Evolutionary conservation across 208 protist species (phyloP), one percentile per base, ranked within the genome.

Genomic region (Blastocrithidia nonstop): DNA sequence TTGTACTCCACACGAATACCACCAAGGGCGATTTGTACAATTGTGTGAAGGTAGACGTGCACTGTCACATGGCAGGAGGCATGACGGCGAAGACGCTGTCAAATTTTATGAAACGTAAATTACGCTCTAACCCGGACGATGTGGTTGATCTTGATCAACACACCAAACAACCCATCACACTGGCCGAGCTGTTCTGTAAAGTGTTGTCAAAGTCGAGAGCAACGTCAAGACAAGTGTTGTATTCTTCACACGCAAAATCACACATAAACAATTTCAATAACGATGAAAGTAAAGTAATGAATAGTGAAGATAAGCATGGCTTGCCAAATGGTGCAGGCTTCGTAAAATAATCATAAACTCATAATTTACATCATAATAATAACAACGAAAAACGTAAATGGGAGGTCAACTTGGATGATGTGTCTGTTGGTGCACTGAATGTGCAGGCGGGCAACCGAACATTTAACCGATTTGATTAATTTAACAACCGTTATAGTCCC

Each of bases 381-480:
- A 11, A 38, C 44, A 57, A 29, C 94, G 26, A 38, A 26, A 17
- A 55, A 11, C 15, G 11, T 21, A 8, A n/a, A 46, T 54, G 13
- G 38, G 45, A 36, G 39, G 32, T 20, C 11, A 54, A 6, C 41
- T 85, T n/a, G n/a, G 38, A 71, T 21, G 43, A 65, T 8, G 55
- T 93, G 25, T 80, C 74, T 15, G 68, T 90, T 25, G 76, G 75
- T 7, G 62, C 65, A 20, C 65, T 93, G 24, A 59, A 84, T 45
- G 76, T 93, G 25, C 79, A 93, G 44, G 79, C 85, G 35, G 71
- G 69, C 37, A 80, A 73, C 45, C 46, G 48, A 45, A 86, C 76
- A 3, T 85, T 62, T 96, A 82, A 93, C 43, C 73, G 80, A 23
- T 93, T 93, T 50, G 79, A 93, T 48, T 49, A 79, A 40, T 93